Evolutionary conservation across 768 basidiomycete genomes (phyloP), one percentile per base, ranked within the genome.

Genomic region (Tulasnella sp.): DNA sequence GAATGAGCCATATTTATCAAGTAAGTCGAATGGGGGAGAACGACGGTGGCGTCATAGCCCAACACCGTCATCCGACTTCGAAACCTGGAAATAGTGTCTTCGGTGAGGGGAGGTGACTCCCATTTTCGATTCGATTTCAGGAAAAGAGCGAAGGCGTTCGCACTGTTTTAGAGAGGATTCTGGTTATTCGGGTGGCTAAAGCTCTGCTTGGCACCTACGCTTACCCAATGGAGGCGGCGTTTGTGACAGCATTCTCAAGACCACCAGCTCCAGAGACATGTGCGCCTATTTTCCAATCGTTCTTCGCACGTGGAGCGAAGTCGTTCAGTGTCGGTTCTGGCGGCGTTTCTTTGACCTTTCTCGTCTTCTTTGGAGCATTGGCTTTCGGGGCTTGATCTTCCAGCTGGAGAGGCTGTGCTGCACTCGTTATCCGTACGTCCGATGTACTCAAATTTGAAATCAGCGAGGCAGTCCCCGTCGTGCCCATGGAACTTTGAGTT

Each of bases 11-110:
- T 88, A 83, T 96, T 96, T 74, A 96, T 89, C 39, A 96, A 88
- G 84, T 96, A 96, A 81, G 91, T 94, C 39, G 94, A 94, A 81
- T 96, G 95, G 0, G 94, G 94, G 2, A 97, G 85, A 1, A 96
- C 87, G 80, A 92, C 85, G n/a, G 86, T 85, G 3, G 88, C 85
- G 0, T 88, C 85, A 83, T 95, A 95, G 1, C 89, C 89, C 80
- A 91, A 89, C 42, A 88, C 87, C 77, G 85, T 82, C 89, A 94
- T 88, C 36, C 90, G 87, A 44, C 85, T 84, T 83, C 90, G 92
- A 85, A 95, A 95, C 42, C 86, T 81, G 2, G 85, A 78, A 12
- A 94, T 87, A 0, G 88, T 90, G 18, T 87, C 84, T 0, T 87
- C 84, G 16, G 87, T 88, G 1, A 94, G 87, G 2, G 90, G 85